Evolutionary conservation across 148 eudicot genomes (phyloP).

Genomic region (Diospyros kaki): DNA sequence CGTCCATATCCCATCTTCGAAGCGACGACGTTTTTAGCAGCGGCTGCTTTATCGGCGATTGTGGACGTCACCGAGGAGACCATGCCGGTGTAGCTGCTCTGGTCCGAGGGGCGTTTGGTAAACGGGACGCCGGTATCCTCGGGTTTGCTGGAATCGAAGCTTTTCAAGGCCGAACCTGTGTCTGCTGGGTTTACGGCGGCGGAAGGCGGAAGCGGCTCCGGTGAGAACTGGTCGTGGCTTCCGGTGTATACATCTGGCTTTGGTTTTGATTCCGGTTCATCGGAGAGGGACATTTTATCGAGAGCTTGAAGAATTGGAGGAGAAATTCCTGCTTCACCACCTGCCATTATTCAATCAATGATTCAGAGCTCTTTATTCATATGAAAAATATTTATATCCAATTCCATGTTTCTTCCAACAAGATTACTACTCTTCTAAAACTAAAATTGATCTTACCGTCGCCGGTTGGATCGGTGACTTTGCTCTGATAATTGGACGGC

Average conservation of each 20-base stretch:
- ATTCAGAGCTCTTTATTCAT: no score
- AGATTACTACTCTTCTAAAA: no score
- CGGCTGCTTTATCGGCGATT: slow-evolving; percentile 23
- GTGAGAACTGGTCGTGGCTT: slow-evolving; percentile 54
- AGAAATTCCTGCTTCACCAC: slow-evolving; percentile 38
- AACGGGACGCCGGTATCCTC: slow-evolving; percentile 4
- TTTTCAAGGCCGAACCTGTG: slow-evolving; percentile 10
- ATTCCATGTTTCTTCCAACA: no score
- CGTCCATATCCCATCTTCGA: slow-evolving; percentile 17
- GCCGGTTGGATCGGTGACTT: no score
- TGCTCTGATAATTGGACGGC: no score
- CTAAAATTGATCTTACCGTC: no score
- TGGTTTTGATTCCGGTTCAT: slow-evolving; percentile 18
- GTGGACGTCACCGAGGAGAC: slow-evolving; percentile 32
- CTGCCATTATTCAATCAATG: slow-evolving; percentile 10
- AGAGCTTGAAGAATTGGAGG: slow-evolving; percentile 37
- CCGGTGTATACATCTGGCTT: slow-evolving; percentile 25
- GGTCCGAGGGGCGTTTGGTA: slow-evolving; percentile 15
- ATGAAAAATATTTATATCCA: no score
- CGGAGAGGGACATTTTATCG: slow-evolving; percentile 40
- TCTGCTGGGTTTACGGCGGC: slow-evolving; percentile 1
- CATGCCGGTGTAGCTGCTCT: slow-evolving; percentile 27
- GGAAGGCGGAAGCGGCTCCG: slow-evolving; percentile 26
- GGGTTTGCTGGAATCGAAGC: slow-evolving; percentile 7
- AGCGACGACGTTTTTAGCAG: slow-evolving; percentile 13